Evolutionary conservation across 2,329 filamentous ascomycete genomes (phyloP), one percentile per base, ranked within the genome.

Genomic region (Corynespora cassiicola): DNA sequence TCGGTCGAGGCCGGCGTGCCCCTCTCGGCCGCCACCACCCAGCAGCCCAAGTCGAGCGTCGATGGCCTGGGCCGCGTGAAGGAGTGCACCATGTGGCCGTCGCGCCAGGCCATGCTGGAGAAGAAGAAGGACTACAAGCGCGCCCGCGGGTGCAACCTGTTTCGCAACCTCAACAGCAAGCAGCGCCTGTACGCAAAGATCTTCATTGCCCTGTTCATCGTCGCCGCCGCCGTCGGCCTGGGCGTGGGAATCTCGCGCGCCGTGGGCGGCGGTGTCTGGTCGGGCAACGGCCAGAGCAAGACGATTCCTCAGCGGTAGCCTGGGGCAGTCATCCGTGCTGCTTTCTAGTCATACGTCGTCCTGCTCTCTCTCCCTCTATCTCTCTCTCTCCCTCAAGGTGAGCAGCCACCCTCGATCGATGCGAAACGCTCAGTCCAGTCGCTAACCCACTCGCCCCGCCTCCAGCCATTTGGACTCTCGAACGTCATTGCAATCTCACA

Each of bases 31-130:
- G 66, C 65, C 45, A 71, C 66, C 53, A 74, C 52, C 54, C 58
- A 67, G 52, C 61, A 59, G 41, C 63, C 61, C 44, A 72, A 70
- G 47, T 45, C 65, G 37, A 65, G 60, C 17, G 63, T 75, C 45
- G 71, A 74, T 45, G 68, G 63, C 36, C n/a, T n/a, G n/a, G n/a
- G n/a, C n/a, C 56, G 66, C 36, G 65, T 66, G 49, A 74, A 75
- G 56, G 75, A 77, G 44, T 76, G 73, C 68, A 72, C 68, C 48
- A 76, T 77, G 73, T 77, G 75, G 75, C 75, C 75, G 6, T 72
- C 72, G 26, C 69, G 69, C 49, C 68, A 74, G 56, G 73, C 73
- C 20, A 66, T 77, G 39, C 62, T 71, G 52, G 67, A 73, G 50
- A 69, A 68, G 55, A 64, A 66, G 39, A 66, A 64, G 55, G 52